Conservation (phyloP, 1,139 yeast genomes). For the Candida albicans region DNA sequence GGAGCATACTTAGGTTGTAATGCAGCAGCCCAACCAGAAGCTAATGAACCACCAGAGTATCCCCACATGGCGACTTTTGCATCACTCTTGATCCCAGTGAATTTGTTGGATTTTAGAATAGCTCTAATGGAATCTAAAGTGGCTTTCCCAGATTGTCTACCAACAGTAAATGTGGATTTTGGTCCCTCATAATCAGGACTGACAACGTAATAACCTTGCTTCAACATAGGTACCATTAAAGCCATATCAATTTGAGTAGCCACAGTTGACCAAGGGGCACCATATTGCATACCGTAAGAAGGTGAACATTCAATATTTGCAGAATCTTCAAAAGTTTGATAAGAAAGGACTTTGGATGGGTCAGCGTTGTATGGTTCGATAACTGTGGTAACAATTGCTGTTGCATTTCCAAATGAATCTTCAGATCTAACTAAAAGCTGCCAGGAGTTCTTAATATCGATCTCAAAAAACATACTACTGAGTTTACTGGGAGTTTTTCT, state of each 20-base stretch:
- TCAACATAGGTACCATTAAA: conserved; percentile 20
- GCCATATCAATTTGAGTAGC: conserved; percentile 21
- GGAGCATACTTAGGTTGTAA: conserved; percentile 37
- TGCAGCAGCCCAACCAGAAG: conserved; percentile 30
- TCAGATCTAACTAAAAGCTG: conserved; percentile 34
- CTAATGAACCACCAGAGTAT: conserved; percentile 31
- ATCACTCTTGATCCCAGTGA: conserved; percentile 21
- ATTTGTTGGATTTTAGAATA: conserved; percentile 16
- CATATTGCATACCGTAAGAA: conserved; percentile 16
- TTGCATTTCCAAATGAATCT: conserved; percentile 30
- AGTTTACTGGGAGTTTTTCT: conserved; percentile 24
- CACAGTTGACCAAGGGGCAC: conserved; percentile 13
- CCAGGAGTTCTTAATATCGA: conserved; percentile 22
- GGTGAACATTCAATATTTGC: conserved; percentile 16
- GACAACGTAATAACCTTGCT: conserved; percentile 27
- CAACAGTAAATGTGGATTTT: conserved; percentile 24
- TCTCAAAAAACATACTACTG: conserved; percentile 11
- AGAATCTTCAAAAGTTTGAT: conserved; percentile 18
- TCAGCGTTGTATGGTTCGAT: conserved; percentile 32
- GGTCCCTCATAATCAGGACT: conserved; percentile 27
- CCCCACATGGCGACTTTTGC: conserved; percentile 28
- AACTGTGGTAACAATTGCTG: conserved; percentile 32
- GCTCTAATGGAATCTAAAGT: conserved; percentile 25
- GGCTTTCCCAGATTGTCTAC: conserved; percentile 23
- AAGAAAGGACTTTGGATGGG: conserved; percentile 22